A percentile compares a stretch with the other conserved stretches of the same genome.
These are phyloP conservation scores for Trichothecium roseum DNA, from an alignment of 2,329 filamentous ascomycete species.

Conservation along the genomic window DNA sequence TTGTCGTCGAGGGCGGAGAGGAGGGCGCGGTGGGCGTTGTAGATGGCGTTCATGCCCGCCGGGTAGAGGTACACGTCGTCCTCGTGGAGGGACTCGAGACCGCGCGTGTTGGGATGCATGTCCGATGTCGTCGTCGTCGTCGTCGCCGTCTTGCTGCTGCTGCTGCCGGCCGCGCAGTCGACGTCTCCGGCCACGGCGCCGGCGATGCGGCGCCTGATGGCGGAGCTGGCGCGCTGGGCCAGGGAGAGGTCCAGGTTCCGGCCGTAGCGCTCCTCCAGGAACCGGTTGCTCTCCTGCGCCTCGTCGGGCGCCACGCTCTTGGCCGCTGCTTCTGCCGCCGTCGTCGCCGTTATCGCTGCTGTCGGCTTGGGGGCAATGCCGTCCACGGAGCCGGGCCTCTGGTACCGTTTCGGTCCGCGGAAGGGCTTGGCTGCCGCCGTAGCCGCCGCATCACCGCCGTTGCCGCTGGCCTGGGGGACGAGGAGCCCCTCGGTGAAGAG, in stretches of 20 bases:
- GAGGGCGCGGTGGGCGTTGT: conserved; percentile 70
- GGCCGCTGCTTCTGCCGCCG: conserved; percentile 6
- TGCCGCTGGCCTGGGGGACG: conserved; percentile 14
- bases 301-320: conserved; percentile 19
- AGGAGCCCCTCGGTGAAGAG: conserved; percentile 61
- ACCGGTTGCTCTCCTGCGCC: conserved; percentile 59
- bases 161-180: conserved; percentile 33
- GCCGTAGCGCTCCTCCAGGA: conserved; percentile 90
- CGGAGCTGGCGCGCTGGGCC: conserved; percentile 72
- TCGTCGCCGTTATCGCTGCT: conserved; percentile 7
- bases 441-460: conserved; percentile 8
- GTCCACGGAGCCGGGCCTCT: conserved; percentile 41
- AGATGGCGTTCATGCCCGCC: conserved; percentile 92
- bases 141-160: no score
- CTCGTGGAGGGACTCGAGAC: conserved; percentile 59
- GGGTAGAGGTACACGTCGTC: conserved; percentile 85
- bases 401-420: conserved; percentile 76
- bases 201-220: conserved; percentile 78
- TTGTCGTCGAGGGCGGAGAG: conserved; percentile 35
- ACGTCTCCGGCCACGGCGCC: conserved; percentile 68
- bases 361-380: conserved; percentile 9
- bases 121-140: not conserved
- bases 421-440: conserved; percentile 24
- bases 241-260: conserved; percentile 76
- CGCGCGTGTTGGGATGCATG: conserved; percentile 34